These are phyloP conservation scores for Globisporangium mamillatum DNA, from an alignment of 352 stramenopile genomes.

Conservation along the genomic window DNA sequence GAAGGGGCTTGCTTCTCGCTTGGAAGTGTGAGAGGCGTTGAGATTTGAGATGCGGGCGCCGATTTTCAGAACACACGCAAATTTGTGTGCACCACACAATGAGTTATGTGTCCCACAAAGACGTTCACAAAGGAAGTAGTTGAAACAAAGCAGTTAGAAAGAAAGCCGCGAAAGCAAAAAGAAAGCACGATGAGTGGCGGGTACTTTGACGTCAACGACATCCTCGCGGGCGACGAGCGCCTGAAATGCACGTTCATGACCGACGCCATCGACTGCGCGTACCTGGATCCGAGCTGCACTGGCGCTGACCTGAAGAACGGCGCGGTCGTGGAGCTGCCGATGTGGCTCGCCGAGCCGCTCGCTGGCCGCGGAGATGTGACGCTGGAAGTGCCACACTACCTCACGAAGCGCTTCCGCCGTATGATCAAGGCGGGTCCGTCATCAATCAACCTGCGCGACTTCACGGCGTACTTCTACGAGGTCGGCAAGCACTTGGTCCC, in stretches of 20 bases:
- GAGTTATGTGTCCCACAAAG: no score
- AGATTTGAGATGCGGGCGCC: no score
- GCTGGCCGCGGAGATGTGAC: slow-evolving; percentile 47
- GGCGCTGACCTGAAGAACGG: slow-evolving; percentile 43
- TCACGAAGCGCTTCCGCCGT: slow-evolving; percentile 71
- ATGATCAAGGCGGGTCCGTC: slow-evolving; percentile 79
- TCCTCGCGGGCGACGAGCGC: slow-evolving; percentile 78
- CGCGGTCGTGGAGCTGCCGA: slow-evolving; percentile 62
- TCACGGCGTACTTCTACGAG: slow-evolving; percentile 70
- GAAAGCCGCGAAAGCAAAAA: neutral
- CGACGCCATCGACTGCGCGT: slow-evolving; percentile 66
- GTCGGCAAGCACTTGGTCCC: slow-evolving; percentile 60
- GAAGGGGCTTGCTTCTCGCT: neutral
- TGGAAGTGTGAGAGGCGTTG: neutral
- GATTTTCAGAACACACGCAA: no score
- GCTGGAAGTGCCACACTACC: slow-evolving; percentile 55
- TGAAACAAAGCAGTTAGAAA: no score
- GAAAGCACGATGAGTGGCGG: slow-evolving; percentile 19
- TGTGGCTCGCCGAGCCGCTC: slow-evolving; percentile 73
- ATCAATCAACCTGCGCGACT: slow-evolving; percentile 73
- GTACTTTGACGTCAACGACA: slow-evolving; percentile 76
- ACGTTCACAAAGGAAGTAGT: no score
- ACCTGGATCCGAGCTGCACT: slow-evolving; percentile 67
- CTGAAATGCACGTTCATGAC: slow-evolving; percentile 75
- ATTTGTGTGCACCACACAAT: no score